These are phyloP conservation scores for Cokeromyces recurvatus DNA, from an alignment of 371 early-diverging fungal genomes.

Conservation along the genomic window DNA sequence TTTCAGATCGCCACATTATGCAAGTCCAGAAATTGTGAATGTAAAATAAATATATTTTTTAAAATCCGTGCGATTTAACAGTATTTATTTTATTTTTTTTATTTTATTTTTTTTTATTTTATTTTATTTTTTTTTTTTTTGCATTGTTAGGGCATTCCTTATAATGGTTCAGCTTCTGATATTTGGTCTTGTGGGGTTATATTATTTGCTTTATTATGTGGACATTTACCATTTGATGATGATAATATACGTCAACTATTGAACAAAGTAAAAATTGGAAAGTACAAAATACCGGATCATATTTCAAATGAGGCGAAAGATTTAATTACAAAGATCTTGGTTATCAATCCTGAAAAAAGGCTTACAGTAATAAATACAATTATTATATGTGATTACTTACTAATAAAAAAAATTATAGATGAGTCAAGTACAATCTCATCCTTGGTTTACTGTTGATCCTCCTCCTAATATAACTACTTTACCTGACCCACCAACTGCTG, in stretches of 20 bases:
- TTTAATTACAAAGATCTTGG: constrained; percentile 38
- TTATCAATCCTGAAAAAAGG: constrained; percentile 35
- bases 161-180: constrained; percentile 84
- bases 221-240: constrained; percentile 92
- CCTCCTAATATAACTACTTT: constrained; percentile 27
- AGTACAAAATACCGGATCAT: constrained; percentile 61
- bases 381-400: too few species aligned
- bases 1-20: constrained; percentile 80
- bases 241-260: constrained; percentile 78
- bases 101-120: too few species aligned
- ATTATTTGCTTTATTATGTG: constrained; percentile 83
- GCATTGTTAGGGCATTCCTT: constrained; percentile 59
- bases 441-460: constrained; percentile 37
- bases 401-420: constrained; percentile 30
- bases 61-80: too few species aligned
- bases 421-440: constrained; percentile 36
- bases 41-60: too few species aligned
- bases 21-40: constrained; percentile 89
- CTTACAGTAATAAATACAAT: constrained; percentile 29
- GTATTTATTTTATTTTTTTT: too few species aligned
- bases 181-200: constrained; percentile 95
- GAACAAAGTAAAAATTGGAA: constrained; percentile 60
- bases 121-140: too few species aligned
- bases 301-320: constrained; percentile 61
- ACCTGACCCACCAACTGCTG: constrained; percentile 39